Conservation (phyloP, 2,329 filamentous ascomycete species). For the Colletotrichum gloeosporioides region DNA sequence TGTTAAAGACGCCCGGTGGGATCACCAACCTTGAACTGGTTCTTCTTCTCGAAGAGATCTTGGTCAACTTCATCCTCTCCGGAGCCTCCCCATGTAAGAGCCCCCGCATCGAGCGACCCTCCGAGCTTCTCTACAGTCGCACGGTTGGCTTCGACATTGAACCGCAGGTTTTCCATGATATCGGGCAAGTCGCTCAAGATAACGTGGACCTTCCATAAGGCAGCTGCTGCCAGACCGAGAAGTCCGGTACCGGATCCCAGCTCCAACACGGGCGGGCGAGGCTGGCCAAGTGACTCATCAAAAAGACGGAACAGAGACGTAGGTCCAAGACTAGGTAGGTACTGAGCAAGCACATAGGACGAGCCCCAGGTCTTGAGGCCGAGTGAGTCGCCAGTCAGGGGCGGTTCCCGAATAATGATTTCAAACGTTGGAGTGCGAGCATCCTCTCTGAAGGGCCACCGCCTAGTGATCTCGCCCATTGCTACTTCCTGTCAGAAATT, state of each 20-base stretch:
- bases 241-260: slow-evolving; percentile 90
- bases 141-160: slow-evolving; percentile 73
- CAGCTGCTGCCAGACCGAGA: slow-evolving; percentile 85
- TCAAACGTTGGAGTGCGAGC: slow-evolving; percentile 52
- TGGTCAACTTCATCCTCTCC: slow-evolving; percentile 48
- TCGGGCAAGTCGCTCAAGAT: slow-evolving; percentile 81
- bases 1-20: not conserved
- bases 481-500: slow-evolving; percentile 32
- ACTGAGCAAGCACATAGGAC: slow-evolving; percentile 81
- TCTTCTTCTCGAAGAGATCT: slow-evolving; percentile 45
- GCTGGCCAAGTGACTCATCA: slow-evolving; percentile 34
- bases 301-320: slow-evolving; percentile 53
- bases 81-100: slow-evolving; percentile 75
- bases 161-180: slow-evolving; percentile 82
- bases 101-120: slow-evolving; percentile 65
- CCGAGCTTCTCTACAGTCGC: slow-evolving; percentile 57
- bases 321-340: slow-evolving; percentile 59
- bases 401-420: slow-evolving; percentile 82
- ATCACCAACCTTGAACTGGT: slow-evolving; percentile 55
- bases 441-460: slow-evolving; percentile 54
- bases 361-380: slow-evolving; percentile 97
- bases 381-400: slow-evolving; percentile 84
- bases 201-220: slow-evolving; percentile 69
- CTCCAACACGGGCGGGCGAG: slow-evolving; percentile 64
- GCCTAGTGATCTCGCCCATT: slow-evolving; percentile 62